These are phyloP conservation scores for Colletotrichum acutatum DNA, from an alignment of 2,329 filamentous ascomycete species.

Conservation along the genomic window DNA sequence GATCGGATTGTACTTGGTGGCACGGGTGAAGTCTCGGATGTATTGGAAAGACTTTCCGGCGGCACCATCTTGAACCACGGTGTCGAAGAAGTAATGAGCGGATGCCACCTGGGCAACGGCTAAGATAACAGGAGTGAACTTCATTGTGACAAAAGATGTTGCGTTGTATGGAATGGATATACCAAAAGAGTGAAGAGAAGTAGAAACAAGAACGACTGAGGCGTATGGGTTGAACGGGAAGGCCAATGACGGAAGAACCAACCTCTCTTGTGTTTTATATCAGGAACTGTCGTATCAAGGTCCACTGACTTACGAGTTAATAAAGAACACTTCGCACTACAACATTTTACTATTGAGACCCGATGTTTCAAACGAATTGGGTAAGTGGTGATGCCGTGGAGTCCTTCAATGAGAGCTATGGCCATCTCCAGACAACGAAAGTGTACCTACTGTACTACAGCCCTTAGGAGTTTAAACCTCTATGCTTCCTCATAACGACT, in stretches of 20 bases:
- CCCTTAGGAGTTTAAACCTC: too few relatives aligned
- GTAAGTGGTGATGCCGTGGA: neutral
- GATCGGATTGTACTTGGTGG: slow-evolving; percentile 42
- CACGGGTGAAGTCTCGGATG: slow-evolving; percentile 41
- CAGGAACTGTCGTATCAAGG: neutral
- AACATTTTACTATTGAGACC: neutral
- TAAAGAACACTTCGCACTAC: neutral
- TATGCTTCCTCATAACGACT: too few relatives aligned
- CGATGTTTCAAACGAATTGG: neutral
- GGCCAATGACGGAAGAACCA: neutral
- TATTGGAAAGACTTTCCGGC: slow-evolving; percentile 36
- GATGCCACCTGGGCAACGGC: slow-evolving; percentile 39
- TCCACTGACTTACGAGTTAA: neutral
- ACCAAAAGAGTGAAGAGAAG: neutral
- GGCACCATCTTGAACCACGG: slow-evolving; percentile 39
- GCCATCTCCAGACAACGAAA: too few relatives aligned
- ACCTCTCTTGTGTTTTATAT: neutral
- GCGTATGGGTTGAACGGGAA: neutral
- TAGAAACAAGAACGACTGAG: neutral
- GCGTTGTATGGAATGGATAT: neutral
- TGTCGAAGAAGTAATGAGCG: slow-evolving; percentile 45
- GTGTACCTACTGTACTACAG: neutral
- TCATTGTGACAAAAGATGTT: slow-evolving; percentile 35
- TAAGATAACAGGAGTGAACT: slow-evolving; percentile 34
- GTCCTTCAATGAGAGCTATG: neutral